Conservation (phyloP, 768 basidiomycete species). For the Tylopilus vinaceipallidus region DNA sequence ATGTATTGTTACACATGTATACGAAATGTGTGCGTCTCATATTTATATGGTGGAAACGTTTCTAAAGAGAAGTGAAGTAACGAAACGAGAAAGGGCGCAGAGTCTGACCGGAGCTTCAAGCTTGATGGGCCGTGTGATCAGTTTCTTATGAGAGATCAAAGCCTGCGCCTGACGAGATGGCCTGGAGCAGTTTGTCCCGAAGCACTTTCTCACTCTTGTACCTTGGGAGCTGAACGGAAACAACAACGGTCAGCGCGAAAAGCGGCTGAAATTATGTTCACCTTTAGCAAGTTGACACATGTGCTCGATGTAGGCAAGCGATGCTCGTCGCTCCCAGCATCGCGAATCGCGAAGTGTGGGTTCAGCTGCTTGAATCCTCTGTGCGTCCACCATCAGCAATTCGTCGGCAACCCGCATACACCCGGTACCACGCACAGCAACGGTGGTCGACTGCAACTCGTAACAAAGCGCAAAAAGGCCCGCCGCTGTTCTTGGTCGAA, state of each 20-base stretch:
- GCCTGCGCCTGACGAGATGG: slow-evolving; percentile 84
- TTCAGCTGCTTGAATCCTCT: slow-evolving; percentile 85
- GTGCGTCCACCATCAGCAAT: background rate
- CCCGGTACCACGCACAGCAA: slow-evolving; percentile 58
- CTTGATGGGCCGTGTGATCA: background rate
- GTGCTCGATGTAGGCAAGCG: slow-evolving; percentile 79
- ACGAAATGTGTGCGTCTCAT: background rate
- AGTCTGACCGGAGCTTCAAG: background rate
- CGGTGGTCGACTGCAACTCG: slow-evolving; percentile 88
- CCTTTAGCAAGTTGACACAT: slow-evolving; percentile 92
- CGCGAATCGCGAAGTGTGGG: slow-evolving; percentile 87
- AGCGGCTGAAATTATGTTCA: slow-evolving; percentile 24
- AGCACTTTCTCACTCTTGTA: slow-evolving; percentile 65
- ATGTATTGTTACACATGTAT: slow-evolving; percentile 8
- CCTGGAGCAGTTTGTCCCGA: slow-evolving; percentile 75
- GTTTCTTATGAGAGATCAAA: slow-evolving; percentile 79
- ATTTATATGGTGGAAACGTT: background rate
- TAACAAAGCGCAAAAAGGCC: slow-evolving; percentile 84
- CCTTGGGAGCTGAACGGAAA: slow-evolving; percentile 55
- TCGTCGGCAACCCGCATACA: background rate
- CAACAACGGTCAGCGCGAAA: background rate
- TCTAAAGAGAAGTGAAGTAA: background rate
- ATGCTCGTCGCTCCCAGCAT: slow-evolving; percentile 68
- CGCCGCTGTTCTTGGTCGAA: slow-evolving; percentile 81
- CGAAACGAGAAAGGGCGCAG: no score